Conservation (phyloP, 805 yeast genomes). For the Vanderwaltozyma yarrowii region DNA sequence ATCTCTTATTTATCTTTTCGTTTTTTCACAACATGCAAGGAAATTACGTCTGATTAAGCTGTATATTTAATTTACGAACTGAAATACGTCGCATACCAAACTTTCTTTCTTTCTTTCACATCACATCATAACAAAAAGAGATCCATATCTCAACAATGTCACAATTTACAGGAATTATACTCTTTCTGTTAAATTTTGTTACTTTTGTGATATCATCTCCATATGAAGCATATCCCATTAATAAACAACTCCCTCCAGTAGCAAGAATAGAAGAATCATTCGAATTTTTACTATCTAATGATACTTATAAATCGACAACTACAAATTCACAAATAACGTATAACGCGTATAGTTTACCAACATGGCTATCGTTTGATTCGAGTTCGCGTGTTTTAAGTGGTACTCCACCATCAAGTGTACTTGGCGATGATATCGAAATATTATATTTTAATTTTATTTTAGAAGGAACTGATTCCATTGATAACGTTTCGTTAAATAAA, state of each 20-base stretch:
- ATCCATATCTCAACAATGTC: no score
- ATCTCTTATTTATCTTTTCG: no score
- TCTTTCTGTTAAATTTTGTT: not conserved
- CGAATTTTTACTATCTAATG: slow-evolving; percentile 54
- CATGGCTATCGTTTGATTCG: slow-evolving; percentile 70
- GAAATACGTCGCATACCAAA: no score
- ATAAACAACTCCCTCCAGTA: slow-evolving; percentile 77
- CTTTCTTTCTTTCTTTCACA: no score
- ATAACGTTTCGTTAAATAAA: slow-evolving; percentile 34
- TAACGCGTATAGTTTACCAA: slow-evolving; percentile 50
- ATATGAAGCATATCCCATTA: slow-evolving; percentile 27
- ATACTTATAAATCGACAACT: slow-evolving; percentile 49
- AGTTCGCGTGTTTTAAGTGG: slow-evolving; percentile 56
- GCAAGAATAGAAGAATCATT: slow-evolving; percentile 61
- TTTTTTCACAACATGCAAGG: no score
- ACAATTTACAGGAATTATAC: not conserved
- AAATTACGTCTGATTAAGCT: no score
- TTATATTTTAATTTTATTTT: slow-evolving; percentile 41
- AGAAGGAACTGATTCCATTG: slow-evolving; percentile 54
- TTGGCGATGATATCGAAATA: slow-evolving; percentile 33
- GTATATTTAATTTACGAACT: no score
- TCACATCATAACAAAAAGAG: no score
- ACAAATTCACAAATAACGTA: slow-evolving; percentile 40
- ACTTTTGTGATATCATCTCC: slow-evolving; percentile 17
- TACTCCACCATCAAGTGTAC: slow-evolving; percentile 36